Conservation (phyloP, 106 monocot species). For the Acorus gramineus region DNA sequence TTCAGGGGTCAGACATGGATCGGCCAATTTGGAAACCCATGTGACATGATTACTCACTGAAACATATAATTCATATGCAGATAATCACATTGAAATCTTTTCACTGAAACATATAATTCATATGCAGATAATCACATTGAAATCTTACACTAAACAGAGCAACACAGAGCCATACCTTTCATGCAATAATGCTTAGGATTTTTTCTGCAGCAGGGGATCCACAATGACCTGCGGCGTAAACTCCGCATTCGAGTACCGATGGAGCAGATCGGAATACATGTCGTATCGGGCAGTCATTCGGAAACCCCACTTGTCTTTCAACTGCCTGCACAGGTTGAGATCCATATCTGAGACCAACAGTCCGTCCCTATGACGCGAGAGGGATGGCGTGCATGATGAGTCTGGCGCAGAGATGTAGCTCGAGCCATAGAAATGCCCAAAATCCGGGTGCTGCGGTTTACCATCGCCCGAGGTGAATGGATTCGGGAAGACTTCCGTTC, state of each 20-base stretch:
- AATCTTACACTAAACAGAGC: no score
- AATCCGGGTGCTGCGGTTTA: conserved; percentile 71
- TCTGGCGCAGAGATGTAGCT: conserved; percentile 83
- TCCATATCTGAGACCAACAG: conserved; percentile 82
- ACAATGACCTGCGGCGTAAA: conserved; percentile 64
- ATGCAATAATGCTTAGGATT: no score
- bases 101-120: no score
- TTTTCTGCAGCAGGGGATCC: conserved; percentile 53
- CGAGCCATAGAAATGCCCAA: conserved; percentile 93
- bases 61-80: no score
- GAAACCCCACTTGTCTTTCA: conserved; percentile 94
- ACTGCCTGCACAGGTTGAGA: conserved; percentile 80
- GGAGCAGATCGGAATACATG: conserved; percentile 39
- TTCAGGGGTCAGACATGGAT: no score
- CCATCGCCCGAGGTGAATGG: conserved; percentile 96
- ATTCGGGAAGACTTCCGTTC: conserved; percentile 80
- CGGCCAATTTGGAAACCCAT: no score
- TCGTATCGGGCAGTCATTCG: conserved; percentile 93
- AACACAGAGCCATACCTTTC: no score
- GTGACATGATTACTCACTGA: no score
- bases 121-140: no score
- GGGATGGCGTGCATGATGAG: conserved; percentile 74
- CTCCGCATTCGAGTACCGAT: conserved; percentile 51
- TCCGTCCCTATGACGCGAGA: conserved; percentile 70
- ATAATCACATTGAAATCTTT: no score